Conservation (phyloP, 805 yeast genomes). For the Wickerhamiella nectarea region DNA sequence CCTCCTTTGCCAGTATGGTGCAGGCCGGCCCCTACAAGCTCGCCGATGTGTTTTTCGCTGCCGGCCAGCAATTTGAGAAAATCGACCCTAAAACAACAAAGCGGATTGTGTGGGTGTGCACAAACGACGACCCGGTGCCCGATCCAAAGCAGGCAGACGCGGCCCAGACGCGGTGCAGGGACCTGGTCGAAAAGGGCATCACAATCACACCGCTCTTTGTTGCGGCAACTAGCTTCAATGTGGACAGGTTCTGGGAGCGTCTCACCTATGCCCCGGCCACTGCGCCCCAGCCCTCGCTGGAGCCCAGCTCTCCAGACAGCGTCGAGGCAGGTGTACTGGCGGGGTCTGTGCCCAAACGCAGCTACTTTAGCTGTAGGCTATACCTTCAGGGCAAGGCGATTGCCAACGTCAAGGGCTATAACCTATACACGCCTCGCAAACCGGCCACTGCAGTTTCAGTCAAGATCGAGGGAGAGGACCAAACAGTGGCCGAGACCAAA, state of each 20-base stretch:
- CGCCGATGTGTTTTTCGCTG: constrained; percentile 9
- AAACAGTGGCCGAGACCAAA: constrained; percentile 39
- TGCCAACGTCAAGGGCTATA: constrained; percentile 52
- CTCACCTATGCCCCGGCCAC: background rate
- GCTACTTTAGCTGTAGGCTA: constrained; percentile 10
- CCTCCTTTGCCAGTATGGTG: background rate
- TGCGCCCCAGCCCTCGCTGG: background rate
- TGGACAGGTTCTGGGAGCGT: constrained; percentile 16
- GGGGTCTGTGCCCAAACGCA: constrained; percentile 10
- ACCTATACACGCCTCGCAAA: constrained; percentile 44
- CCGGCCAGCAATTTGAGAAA: constrained; percentile 11
- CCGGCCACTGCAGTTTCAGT: constrained; percentile 38
- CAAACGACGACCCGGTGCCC: constrained; percentile 15
- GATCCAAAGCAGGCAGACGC: constrained; percentile 7
- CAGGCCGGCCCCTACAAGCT: constrained; percentile 6
- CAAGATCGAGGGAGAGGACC: constrained; percentile 39
- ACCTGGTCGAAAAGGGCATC: constrained; percentile 15
- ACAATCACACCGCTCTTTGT: constrained; percentile 16
- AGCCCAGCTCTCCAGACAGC: constrained; percentile 7
- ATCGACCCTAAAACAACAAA: constrained; percentile 11
- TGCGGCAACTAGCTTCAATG: constrained; percentile 10
- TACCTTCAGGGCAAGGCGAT: constrained; percentile 31
- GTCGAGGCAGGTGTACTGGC: constrained; percentile 10
- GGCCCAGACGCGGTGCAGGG: constrained; percentile 20
- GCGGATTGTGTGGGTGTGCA: constrained; percentile 15